These are phyloP conservation scores for Oryza meyeriana DNA, from an alignment of 176 grass and related monocot genomes.

Conservation along the genomic window DNA sequence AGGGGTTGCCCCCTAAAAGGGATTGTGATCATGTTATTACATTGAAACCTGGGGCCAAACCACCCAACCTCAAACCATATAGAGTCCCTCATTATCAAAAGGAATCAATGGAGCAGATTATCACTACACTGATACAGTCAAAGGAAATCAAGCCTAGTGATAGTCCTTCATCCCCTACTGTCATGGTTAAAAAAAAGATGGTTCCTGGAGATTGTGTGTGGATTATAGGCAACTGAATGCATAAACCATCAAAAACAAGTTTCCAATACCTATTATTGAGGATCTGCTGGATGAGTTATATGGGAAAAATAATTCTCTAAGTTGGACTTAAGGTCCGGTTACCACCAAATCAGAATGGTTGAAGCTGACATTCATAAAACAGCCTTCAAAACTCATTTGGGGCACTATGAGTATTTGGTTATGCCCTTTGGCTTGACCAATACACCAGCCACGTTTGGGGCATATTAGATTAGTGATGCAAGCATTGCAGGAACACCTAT, in stretches of 20 bases:
- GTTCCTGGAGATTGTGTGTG: too few species aligned
- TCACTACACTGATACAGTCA: not conserved
- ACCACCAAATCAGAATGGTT: not conserved
- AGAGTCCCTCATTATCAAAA: not conserved
- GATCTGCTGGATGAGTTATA: not conserved
- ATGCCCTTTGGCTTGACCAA: not conserved
- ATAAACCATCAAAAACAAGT: not conserved
- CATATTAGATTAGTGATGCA: too few species aligned
- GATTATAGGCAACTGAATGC: not conserved
- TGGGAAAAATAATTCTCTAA: not conserved
- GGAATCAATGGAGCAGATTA: not conserved
- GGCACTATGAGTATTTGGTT: not conserved
- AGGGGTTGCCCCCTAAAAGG: not conserved
- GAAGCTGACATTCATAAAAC: not conserved
- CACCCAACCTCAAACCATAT: not conserved
- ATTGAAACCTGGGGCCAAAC: not conserved
- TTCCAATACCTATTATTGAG: not conserved
- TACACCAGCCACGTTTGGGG: not conserved
- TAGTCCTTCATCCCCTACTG: not conserved
- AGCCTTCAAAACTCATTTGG: not conserved
- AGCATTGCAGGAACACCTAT: too few species aligned
- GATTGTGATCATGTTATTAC: not conserved
- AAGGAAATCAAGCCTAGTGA: not conserved
- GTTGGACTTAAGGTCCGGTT: not conserved
- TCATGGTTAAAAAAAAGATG: too few species aligned